These are phyloP conservation scores for Irpex sp. DNA, from an alignment of 1,284 basidiomycete genomes.

Conservation along the genomic window DNA sequence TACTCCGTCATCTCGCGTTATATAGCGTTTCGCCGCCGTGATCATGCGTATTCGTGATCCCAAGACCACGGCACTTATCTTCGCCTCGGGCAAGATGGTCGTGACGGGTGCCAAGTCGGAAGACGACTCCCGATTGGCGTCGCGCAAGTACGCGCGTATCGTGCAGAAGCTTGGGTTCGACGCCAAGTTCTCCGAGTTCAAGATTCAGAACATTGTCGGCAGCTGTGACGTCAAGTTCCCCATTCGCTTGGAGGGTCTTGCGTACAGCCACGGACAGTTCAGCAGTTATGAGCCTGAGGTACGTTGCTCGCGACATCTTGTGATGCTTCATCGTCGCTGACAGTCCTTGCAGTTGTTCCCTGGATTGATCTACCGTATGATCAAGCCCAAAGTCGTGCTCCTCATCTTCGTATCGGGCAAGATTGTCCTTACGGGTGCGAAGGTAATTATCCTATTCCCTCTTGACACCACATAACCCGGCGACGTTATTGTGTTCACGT, in stretches of 20 bases:
- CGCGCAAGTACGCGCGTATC: conserved; percentile 98
- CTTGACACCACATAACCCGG: conserved; percentile 1
- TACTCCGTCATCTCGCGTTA: conserved; percentile 38
- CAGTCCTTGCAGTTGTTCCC: conserved; percentile 79
- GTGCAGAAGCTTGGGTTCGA: conserved; percentile 99
- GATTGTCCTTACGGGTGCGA: conserved; percentile 98
- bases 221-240: conserved; percentile 99
- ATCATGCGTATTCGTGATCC: conserved; percentile 99
- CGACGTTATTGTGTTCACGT: background rate
- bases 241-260: conserved; percentile 95
- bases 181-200: conserved; percentile 99
- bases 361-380: conserved; percentile 99
- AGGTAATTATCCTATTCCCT: conserved; percentile 52
- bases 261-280: conserved; percentile 98
- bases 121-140: conserved; percentile 94
- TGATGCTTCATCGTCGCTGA: background rate
- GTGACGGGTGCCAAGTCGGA: conserved; percentile 99
- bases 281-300: conserved; percentile 98
- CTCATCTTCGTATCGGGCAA: conserved; percentile 99
- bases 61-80: conserved; percentile 98
- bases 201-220: conserved; percentile 99
- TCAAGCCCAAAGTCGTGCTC: conserved; percentile 98
- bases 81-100: conserved; percentile 99
- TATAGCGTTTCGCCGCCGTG: conserved; percentile 98
- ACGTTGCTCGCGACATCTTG: conserved; percentile 21